Conservation (phyloP, 2,329 filamentous ascomycete species). For the Magnaporthales sp. region DNA sequence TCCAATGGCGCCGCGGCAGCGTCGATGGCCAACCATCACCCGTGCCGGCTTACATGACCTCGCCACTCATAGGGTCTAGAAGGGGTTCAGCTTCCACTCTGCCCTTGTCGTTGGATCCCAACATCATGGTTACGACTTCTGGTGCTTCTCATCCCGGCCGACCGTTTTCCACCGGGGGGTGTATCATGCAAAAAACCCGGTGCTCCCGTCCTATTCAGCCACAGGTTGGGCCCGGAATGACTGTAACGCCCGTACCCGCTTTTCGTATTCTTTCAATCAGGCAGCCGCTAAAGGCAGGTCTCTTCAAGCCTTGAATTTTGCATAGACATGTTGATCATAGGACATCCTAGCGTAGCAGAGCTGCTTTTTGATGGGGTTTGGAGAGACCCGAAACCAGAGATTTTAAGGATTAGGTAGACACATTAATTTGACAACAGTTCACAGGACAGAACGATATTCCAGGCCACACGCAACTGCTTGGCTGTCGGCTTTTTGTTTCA, state of each 20-base stretch:
- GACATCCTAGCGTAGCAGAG: background rate
- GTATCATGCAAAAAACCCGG: no score
- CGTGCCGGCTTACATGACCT: background rate
- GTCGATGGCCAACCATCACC: background rate
- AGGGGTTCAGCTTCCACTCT: background rate
- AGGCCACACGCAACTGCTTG: background rate
- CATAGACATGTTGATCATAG: background rate
- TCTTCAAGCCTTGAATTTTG: background rate
- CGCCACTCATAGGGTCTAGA: background rate
- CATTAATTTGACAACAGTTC: background rate
- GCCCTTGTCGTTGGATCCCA: background rate
- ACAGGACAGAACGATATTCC: background rate
- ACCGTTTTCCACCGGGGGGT: background rate
- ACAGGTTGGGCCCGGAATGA: no score
- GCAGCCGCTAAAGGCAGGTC: background rate
- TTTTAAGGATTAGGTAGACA: background rate
- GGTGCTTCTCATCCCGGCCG: background rate
- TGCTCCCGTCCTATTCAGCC: no score
- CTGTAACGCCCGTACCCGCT: background rate
- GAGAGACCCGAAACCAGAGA: background rate
- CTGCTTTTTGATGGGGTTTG: background rate
- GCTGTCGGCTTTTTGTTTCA: background rate
- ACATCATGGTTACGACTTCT: background rate
- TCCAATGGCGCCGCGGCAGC: background rate
- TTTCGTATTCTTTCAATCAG: background rate